These are phyloP conservation scores for Crepidotus variabilis DNA, from an alignment of 768 basidiomycete genomes.

Conservation along the genomic window DNA sequence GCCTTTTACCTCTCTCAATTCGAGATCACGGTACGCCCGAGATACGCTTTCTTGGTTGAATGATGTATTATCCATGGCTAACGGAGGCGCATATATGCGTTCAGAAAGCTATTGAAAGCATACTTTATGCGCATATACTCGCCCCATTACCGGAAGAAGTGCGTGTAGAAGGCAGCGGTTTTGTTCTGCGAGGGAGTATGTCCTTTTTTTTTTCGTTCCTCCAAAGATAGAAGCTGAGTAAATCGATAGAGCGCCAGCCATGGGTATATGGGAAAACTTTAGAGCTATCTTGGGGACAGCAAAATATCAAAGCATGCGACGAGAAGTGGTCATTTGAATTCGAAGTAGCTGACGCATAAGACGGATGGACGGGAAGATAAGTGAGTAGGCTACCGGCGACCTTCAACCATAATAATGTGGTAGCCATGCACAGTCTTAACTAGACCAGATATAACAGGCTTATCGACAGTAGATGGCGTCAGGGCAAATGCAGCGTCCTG, in stretches of 20 bases:
- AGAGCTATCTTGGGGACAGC: conserved; percentile 27
- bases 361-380: not conserved
- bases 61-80: not conserved
- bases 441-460: conserved; percentile 64
- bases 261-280: conserved; percentile 29
- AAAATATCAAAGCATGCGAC: conserved; percentile 16
- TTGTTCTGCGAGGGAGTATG: conserved; percentile 27
- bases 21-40: conserved; percentile 31
- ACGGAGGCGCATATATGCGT: not conserved
- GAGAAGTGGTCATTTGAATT: conserved; percentile 34
- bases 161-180: conserved; percentile 26
- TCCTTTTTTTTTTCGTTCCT: not conserved
- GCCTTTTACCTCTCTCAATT: conserved; percentile 26
- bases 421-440: conserved; percentile 85
- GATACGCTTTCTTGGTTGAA: not conserved
- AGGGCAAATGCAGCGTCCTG: conserved; percentile 88
- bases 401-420: conserved; percentile 91
- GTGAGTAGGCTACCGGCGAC: conserved; percentile 44
- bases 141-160: conserved; percentile 24
- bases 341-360: conserved; percentile 4
- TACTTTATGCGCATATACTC: conserved; percentile 27
- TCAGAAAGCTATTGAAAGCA: conserved; percentile 31
- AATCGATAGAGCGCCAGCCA: conserved; percentile 19
- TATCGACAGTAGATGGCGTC: conserved; percentile 76
- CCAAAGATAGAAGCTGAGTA: not conserved